Base-by-base conservation (phyloP, 768 basidiomycete species). In the Holtermannia corniformis region DNA sequence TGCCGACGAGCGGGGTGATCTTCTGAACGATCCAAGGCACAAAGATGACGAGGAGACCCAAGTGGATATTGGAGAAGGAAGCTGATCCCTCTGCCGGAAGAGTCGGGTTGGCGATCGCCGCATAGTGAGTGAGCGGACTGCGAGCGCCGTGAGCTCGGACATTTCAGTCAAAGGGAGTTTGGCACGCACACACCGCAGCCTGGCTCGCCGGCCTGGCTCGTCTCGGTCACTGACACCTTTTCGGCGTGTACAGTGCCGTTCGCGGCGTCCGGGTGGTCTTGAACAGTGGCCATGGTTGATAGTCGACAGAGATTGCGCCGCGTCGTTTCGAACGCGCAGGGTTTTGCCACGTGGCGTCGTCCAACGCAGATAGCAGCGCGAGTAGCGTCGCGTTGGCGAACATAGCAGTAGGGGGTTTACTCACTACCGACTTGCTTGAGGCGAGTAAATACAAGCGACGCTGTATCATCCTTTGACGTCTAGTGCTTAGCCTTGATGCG, bases 1-100 rank as follows among this genome's bases (percentile, higher is more conserved):
- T 82, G 64, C 78, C 83, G 71, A 97, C 80, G 56, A 93, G 71
- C 28, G 91, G 91, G 26, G 87, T 73, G 64, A 86, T 75, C 50
- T 82, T 80, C 70, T 92, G 92, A 72, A 93, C 72, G 55, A 95
- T 27, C 75, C 82, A 93, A 12, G 95, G 91, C 16, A 88, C 81
- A 65, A 80, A 78, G 61, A 96, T 67, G 70, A 96, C 77, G 68
- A 83, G 78, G 16, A 76, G 79, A 10, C 82, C 86, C 56, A 97
- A 82, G 51, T 89, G 86, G 55, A 59, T 50, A 59, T 74, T 74
- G 47, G 59, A 63, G 62, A 74, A 74, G 2, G 73, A 60, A 14
- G 68, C 63, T 5, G 61, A 64, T 25, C 73, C 73, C 54, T 74
- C 73, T 3, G 71, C 71, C n/a, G 69, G 71, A 25, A 74, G 61